Base-by-base conservation (phyloP, 2,329 filamentous ascomycete genomes). In the Microsporum ferrugineum region DNA sequence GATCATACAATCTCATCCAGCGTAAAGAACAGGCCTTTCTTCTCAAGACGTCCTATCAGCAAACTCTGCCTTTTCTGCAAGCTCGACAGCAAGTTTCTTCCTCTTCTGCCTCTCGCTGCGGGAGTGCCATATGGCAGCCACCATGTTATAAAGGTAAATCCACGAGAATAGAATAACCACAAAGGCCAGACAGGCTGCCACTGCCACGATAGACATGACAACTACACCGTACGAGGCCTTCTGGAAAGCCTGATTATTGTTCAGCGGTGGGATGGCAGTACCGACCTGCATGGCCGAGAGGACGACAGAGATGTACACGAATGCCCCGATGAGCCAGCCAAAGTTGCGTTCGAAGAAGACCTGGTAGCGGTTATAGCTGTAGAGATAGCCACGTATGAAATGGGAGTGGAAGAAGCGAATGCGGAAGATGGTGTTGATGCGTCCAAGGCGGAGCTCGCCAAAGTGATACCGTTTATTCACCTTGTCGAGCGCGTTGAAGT, bases 211-310 rank as follows among this genome's bases (percentile, higher is more conserved):
- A 10, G 64, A 64, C 27, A 63, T 57, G 6, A 65, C 60, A 7
- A 61, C 60, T 38, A 64, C 60, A 12, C 61, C 63, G 55, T 63
- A 63, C 10, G 61, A 63, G 14, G 59, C 61, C 31, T 41, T 10
- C 14, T 63, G 60, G 36, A 65, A 64, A 4, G 57, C 41, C 10
- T n/a, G 17, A 27, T 59, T 65, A 2, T 60, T 55, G 49, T 47
- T 33, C 31, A 64, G 47, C 5, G 47, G 53, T 7, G 41, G 57
- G 2, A 63, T 59, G n/a, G 56, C 63, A 43, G 60, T 39, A 3
- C 60, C 63, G 1, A 80, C 76, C 67, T 82, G 79, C 76, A 82
- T 78, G 0, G 79, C 79, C 2, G 76, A 76, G 36, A 82, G 69
- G 17, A 80, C 70, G 14, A 82, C 65, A 43, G 72, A 74, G 23